phyloP scores from a whole-genome alignment of 78 protist genomes.

The Dictyostelium firmibasis region DNA sequence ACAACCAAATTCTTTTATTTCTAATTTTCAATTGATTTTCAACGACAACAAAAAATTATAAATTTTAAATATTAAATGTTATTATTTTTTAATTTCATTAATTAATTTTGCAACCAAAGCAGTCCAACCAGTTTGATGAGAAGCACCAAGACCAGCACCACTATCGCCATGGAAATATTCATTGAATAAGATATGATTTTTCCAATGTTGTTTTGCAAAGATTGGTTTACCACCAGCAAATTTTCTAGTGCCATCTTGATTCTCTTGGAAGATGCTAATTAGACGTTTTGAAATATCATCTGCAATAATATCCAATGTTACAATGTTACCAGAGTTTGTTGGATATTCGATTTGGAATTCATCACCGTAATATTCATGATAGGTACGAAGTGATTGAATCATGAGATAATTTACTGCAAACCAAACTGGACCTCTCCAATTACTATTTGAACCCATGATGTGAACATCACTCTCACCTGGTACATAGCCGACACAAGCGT shows the following conservation, averaged over 20 bases:
- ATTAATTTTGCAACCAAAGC: slow-evolving; percentile 72
- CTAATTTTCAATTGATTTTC: too few species aligned
- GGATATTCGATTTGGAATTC: slow-evolving; percentile 60
- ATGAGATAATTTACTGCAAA: slow-evolving; percentile 77
- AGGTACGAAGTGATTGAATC: slow-evolving; percentile 74
- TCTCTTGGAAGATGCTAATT: slow-evolving; percentile 27
- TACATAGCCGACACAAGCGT: slow-evolving; percentile 1
- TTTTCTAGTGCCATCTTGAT: slow-evolving; percentile 37
- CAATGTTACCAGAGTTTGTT: slow-evolving; percentile 14
- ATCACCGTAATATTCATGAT: slow-evolving; percentile 65
- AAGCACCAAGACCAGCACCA: slow-evolving; percentile 88
- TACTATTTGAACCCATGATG: slow-evolving; percentile 88
- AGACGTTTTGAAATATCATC: slow-evolving; percentile 47
- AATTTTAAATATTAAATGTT: too few species aligned
- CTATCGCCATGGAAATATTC: slow-evolving; percentile 83
- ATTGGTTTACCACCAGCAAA: slow-evolving; percentile 11
- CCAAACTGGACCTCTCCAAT: slow-evolving; percentile 94
- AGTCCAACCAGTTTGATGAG: slow-evolving; percentile 93
- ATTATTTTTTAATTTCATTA: neutral
- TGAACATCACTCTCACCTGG: slow-evolving; percentile 76
- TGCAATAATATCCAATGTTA: neutral
- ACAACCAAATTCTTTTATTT: too few species aligned
- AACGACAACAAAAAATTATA: too few species aligned
- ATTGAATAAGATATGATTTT: slow-evolving; percentile 68
- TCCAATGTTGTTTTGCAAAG: slow-evolving; percentile 42